Percentiles rank a stretch among this genome's conserved stretches.
Evolutionary conservation across 352 stramenopile genomes (phyloP).

Genomic region (Pythium pectinolyticum): DNA sequence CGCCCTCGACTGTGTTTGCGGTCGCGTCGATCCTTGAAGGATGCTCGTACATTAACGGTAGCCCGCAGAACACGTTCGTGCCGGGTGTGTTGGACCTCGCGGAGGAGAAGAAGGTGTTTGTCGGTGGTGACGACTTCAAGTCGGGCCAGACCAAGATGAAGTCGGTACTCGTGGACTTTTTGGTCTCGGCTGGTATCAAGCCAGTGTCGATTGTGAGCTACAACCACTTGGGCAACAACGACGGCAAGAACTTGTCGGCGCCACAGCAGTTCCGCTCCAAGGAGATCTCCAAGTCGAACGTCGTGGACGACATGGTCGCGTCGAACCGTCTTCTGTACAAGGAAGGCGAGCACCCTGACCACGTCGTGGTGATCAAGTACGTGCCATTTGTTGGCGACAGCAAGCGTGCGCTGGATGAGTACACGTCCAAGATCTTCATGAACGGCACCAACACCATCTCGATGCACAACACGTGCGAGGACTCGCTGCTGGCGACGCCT

Average conservation of each 20-base stretch:
- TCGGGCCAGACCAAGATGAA: constrained; percentile 99
- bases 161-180: constrained; percentile 98
- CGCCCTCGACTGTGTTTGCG: constrained; percentile 97
- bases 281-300: constrained; percentile 99
- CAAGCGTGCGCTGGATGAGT: constrained; percentile 99
- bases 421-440: constrained; percentile 99
- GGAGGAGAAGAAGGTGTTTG: constrained; percentile 94
- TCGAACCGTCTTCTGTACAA: constrained; percentile 98
- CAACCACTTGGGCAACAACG: constrained; percentile 99
- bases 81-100: constrained; percentile 96
- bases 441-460: constrained; percentile 99
- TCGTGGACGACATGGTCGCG: constrained; percentile 98
- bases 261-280: constrained; percentile 99
- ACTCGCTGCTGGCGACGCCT: constrained; percentile 97
- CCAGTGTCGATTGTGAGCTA: constrained; percentile 99
- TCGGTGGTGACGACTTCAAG: constrained; percentile 99
- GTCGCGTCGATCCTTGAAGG: constrained; percentile 98
- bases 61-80: constrained; percentile 99
- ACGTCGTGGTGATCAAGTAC: constrained; percentile 99
- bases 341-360: constrained; percentile 98
- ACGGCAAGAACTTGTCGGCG: constrained; percentile 99
- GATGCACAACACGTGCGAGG: constrained; percentile 99
- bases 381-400: constrained; percentile 98
- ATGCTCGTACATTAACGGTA: constrained; percentile 99
- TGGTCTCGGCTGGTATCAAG: constrained; percentile 99